phyloP scores from a whole-genome alignment of 129 eudicot species.

The Flaveria sonorensis region DNA sequence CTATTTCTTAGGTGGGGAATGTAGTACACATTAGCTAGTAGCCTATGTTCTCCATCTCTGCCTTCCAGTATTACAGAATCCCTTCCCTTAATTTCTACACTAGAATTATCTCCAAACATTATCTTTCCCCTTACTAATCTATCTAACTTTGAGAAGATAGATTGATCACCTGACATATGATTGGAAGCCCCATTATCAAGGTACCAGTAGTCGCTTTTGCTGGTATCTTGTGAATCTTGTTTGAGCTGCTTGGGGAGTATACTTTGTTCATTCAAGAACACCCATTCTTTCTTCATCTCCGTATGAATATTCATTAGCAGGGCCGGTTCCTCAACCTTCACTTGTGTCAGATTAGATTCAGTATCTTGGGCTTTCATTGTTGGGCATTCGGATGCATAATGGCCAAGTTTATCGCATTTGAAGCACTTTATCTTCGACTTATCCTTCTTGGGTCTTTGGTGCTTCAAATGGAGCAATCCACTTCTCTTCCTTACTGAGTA shows the following conservation, averaged over 20 bases:
- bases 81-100: neutral
- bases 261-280: too few relatives aligned
- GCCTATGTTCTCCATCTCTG: neutral
- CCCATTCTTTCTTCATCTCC: too few relatives aligned
- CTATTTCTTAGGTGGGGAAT: too few relatives aligned
- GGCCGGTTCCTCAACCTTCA: neutral
- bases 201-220: neutral
- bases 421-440: neutral
- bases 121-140: neutral
- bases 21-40: too few relatives aligned
- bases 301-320: neutral
- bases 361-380: fast-evolving
- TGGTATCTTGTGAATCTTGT: too few relatives aligned
- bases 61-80: neutral
- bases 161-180: neutral
- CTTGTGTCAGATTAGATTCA: neutral
- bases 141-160: fast-evolving
- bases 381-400: neutral
- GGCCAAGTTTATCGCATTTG: neutral
- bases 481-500: too few relatives aligned
- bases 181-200: neutral
- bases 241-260: too few relatives aligned
- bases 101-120: neutral
- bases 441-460: neutral
- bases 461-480: too few relatives aligned